Evolutionary conservation across 2,329 filamentous ascomycete genomes (phyloP).

Genomic region (Scytalidium sp.): DNA sequence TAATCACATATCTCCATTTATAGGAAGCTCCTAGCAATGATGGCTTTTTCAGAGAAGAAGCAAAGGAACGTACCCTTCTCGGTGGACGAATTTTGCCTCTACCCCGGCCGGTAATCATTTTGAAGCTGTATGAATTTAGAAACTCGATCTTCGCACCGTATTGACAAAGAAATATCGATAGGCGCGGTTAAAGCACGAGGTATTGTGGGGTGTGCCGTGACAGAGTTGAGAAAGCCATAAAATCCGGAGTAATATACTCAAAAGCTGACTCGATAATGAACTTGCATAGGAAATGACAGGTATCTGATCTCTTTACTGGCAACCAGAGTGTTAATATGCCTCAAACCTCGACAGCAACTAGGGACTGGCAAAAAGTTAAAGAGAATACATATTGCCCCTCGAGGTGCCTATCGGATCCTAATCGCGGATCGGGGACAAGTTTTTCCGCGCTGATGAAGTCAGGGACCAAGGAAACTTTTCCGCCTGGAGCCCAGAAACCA

Average conservation of each 20-base stretch:
- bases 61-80: slow-evolving; percentile 53
- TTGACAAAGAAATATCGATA: background rate
- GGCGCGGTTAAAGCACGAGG: background rate
- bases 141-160: no score
- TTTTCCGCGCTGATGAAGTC: no score
- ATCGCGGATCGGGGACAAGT: background rate
- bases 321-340: no score
- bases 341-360: no score
- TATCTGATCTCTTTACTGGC: no score
- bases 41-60: background rate
- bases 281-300: background rate
- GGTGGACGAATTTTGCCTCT: slow-evolving; percentile 65
- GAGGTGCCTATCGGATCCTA: background rate
- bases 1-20: no score
- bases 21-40: background rate
- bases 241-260: background rate
- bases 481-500: no score
- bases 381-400: background rate
- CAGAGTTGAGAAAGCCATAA: background rate
- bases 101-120: slow-evolving; percentile 49
- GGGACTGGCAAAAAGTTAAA: no score
- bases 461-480: no score
- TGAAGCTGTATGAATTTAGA: no score
- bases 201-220: background rate
- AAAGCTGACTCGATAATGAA: background rate